Conservation (phyloP, 169 alveolate genomes). For the Plasmodium falciparum region DNA sequence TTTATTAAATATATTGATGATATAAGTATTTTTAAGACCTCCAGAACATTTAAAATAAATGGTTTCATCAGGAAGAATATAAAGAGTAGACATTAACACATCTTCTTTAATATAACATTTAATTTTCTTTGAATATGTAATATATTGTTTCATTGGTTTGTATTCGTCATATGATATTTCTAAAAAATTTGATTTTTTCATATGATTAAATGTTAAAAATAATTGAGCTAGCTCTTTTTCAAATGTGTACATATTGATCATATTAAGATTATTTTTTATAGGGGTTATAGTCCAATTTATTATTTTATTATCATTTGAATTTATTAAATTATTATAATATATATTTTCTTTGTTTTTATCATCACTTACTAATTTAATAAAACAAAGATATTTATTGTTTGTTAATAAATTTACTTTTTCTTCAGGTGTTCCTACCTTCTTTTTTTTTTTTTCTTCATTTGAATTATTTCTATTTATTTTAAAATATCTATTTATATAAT, state of each 20-base stretch:
- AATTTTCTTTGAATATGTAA: slow-evolving; percentile 2
- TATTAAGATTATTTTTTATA: slow-evolving; percentile 4
- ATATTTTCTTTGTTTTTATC: background rate
- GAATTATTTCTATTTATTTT: background rate
- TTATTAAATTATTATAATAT: background rate
- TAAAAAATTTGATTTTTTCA: background rate
- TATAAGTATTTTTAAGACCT: background rate
- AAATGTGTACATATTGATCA: slow-evolving; percentile 10
- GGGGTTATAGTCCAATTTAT: slow-evolving; percentile 17
- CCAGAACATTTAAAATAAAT: slow-evolving; percentile 37
- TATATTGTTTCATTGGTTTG: background rate
- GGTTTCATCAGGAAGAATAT: slow-evolving; percentile 36
- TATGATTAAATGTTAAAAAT: background rate
- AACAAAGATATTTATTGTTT: slow-evolving; percentile 37
- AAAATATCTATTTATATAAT: slow-evolving; percentile 16
- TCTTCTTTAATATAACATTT: slow-evolving; percentile 36
- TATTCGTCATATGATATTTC: slow-evolving; percentile 12
- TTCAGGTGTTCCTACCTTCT: background rate
- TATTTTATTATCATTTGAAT: background rate
- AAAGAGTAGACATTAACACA: slow-evolving; percentile 30
- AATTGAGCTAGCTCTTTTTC: slow-evolving; percentile 19
- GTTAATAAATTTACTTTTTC: background rate
- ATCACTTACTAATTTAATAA: slow-evolving; percentile 1
- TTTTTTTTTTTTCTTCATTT: background rate
- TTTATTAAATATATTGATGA: slow-evolving; percentile 3